These are phyloP conservation scores for Pestalotiopsis sp. DNA, from an alignment of 2,329 filamentous ascomycete genomes.

Conservation along the genomic window DNA sequence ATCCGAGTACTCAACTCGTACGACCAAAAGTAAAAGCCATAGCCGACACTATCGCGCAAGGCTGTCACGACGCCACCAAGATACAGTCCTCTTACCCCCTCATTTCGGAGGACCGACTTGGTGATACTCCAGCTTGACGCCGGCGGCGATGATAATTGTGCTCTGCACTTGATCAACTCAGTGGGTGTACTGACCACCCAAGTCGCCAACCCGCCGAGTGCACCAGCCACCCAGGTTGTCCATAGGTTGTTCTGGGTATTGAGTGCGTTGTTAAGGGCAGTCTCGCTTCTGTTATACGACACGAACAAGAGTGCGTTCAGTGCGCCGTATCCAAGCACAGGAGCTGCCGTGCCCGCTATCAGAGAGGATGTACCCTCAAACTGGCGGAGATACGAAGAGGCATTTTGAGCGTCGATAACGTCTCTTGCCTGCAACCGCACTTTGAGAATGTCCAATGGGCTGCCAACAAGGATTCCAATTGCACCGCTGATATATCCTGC, in stretches of 20 bases:
- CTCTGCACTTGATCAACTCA: slow-evolving; percentile 87
- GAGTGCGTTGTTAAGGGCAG: slow-evolving; percentile 52
- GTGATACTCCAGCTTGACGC: slow-evolving; percentile 67
- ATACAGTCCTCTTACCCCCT: slow-evolving; percentile 74
- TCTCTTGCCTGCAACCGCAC: slow-evolving; percentile 75
- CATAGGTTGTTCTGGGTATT: slow-evolving; percentile 51
- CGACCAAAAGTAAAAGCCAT: slow-evolving; percentile 96
- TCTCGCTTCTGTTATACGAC: slow-evolving; percentile 84
- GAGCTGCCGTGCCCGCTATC: slow-evolving; percentile 74
- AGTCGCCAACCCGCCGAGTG: slow-evolving; percentile 79
- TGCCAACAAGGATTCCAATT: slow-evolving; percentile 81
- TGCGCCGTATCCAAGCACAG: slow-evolving; percentile 86
- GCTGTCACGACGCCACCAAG: slow-evolving; percentile 81
- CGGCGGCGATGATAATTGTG: slow-evolving; percentile 62
- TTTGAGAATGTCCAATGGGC: slow-evolving; percentile 73
- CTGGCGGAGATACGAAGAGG: slow-evolving; percentile 30
- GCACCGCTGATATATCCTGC: slow-evolving; percentile 59
- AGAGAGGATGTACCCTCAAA: slow-evolving; percentile 42
- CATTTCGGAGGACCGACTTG: slow-evolving; percentile 57
- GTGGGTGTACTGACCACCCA: slow-evolving; percentile 88
- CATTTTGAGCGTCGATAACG: slow-evolving; percentile 23
- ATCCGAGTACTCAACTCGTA: slow-evolving; percentile 76
- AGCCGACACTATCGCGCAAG: slow-evolving; percentile 85
- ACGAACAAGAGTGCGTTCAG: slow-evolving; percentile 90
- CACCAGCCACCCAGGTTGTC: slow-evolving; percentile 79